Conservation (phyloP, 1,284 basidiomycete genomes). For the Coriolopsis trogii region DNA sequence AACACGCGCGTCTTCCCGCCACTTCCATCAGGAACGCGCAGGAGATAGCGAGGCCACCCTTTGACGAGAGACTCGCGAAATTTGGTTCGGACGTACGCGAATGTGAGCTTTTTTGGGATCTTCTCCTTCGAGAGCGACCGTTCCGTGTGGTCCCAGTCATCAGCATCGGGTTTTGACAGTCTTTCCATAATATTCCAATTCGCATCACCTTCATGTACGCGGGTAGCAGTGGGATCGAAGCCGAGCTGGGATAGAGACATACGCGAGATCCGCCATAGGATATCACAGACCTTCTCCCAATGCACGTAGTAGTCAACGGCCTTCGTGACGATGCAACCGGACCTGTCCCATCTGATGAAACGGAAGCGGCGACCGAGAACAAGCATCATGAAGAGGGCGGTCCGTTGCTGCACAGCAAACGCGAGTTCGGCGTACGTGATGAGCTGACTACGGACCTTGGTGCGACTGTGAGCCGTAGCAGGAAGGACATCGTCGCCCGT, state of each 20-base stretch:
- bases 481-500: not conserved
- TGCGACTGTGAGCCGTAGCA: not conserved
- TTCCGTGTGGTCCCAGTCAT: not conserved
- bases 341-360: conserved; percentile 11
- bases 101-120: not conserved
- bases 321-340: conserved; percentile 2
- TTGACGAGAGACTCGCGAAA: not conserved
- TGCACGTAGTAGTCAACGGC: conserved; percentile 7
- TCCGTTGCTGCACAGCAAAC: conserved; percentile 11
- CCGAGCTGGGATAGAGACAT: not conserved
- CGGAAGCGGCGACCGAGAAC: conserved; percentile 3
- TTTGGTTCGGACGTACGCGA: not conserved
- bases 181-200: not conserved
- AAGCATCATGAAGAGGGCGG: conserved; percentile 1
- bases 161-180: not conserved
- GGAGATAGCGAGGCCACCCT: not conserved
- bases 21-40: not conserved
- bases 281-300: not conserved
- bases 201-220: not conserved
- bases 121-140: not conserved
- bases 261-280: conserved; percentile 1
- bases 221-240: conserved; percentile 7
- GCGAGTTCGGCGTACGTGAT: not conserved
- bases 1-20: not conserved
- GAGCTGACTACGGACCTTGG: not conserved